phyloP scores from a whole-genome alignment of 2,329 filamentous ascomycete genomes.

The Hypoxylon sp. region DNA sequence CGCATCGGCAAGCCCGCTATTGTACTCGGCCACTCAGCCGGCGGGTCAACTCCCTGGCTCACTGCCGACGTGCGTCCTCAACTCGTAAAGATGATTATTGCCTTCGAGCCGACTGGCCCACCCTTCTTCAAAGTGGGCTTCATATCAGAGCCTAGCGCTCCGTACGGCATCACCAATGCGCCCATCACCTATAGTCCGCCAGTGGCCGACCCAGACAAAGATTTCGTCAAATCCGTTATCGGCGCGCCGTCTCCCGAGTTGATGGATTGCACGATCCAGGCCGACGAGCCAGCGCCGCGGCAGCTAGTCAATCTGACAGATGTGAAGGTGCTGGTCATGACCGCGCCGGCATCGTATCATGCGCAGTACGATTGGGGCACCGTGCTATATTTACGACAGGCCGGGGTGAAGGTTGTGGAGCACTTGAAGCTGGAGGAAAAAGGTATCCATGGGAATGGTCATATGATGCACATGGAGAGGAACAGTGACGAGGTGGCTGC shows the following conservation, averaged over 20 bases:
- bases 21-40: constrained; percentile 63
- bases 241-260: constrained; percentile 44
- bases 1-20: constrained; percentile 59
- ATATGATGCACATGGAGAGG: constrained; percentile 65
- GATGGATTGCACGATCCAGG: constrained; percentile 56
- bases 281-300: constrained; percentile 50
- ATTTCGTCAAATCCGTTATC: constrained; percentile 54
- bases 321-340: constrained; percentile 59
- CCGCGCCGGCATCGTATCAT: constrained; percentile 62
- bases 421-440: constrained; percentile 57
- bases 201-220: constrained; percentile 55
- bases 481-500: constrained; percentile 60
- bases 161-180: constrained; percentile 65
- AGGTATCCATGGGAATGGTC: constrained; percentile 62
- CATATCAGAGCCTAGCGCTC: constrained; percentile 53
- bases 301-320: constrained; percentile 56
- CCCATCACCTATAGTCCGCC: constrained; percentile 64
- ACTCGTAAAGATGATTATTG: constrained; percentile 59
- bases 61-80: constrained; percentile 60
- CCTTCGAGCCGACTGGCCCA: constrained; percentile 64
- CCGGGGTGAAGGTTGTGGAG: constrained; percentile 54
- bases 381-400: constrained; percentile 60
- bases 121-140: constrained; percentile 62
- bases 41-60: constrained; percentile 60
- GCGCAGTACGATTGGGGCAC: constrained; percentile 62